phyloP scores from a whole-genome alignment of 257 asterid genomes.

The Penstemon newberryi region DNA sequence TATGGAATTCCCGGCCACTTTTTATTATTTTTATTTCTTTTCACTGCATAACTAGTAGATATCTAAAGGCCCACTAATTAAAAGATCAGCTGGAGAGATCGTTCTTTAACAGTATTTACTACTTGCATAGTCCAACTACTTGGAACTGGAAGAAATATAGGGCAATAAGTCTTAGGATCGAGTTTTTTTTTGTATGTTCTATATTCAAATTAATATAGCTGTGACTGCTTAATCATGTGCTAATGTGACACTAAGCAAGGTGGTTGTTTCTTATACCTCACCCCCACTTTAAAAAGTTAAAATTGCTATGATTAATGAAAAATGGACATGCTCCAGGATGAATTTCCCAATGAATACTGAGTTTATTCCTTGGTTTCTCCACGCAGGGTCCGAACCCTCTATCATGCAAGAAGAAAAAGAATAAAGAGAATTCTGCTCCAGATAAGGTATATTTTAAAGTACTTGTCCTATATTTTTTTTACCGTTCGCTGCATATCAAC shows the following conservation, averaged over 20 bases:
- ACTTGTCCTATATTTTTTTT: slow-evolving; percentile 10
- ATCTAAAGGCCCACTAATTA: neutral
- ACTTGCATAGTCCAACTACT: neutral
- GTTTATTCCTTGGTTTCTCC: slow-evolving; percentile 24
- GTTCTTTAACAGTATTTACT: neutral
- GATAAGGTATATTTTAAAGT: slow-evolving; percentile 44
- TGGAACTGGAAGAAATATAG: neutral
- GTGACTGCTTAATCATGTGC: neutral
- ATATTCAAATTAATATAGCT: neutral
- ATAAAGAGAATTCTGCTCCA: slow-evolving; percentile 32
- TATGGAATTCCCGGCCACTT: neutral
- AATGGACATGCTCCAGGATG: slow-evolving; percentile 1
- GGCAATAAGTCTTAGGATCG: neutral
- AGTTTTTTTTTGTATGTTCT: neutral
- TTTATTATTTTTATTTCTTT: neutral
- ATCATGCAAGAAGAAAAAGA: slow-evolving; percentile 76
- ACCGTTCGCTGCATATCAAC: neutral
- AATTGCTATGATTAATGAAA: neutral
- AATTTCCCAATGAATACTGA: neutral
- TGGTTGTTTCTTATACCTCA: neutral
- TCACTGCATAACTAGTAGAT: neutral
- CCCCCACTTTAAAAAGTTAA: neutral
- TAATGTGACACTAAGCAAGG: neutral
- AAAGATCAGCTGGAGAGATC: neutral
- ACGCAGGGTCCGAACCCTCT: slow-evolving; percentile 91